Base-by-base conservation (phyloP, 495 filamentous ascomycete species). In the Thozetella sp. region DNA sequence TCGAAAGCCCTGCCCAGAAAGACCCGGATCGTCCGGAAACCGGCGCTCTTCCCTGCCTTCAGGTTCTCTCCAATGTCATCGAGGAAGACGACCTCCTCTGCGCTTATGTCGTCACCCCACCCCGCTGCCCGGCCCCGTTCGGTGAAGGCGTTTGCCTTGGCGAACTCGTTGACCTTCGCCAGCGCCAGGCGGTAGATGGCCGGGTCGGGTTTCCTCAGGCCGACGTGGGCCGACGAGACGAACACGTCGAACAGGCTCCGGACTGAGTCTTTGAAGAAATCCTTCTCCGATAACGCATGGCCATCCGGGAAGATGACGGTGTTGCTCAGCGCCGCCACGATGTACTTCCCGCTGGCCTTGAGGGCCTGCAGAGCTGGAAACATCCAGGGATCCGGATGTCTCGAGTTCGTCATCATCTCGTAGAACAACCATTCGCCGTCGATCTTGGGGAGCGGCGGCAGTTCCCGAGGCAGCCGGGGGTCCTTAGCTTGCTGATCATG, bases 1-100 rank as follows among this genome's bases (percentile, higher is more conserved):
- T 92, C 86, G 76, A 84, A 86, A 4, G 88, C 87, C 71, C 78
- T 86, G 25, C 93, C 93, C 26, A 97, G 76, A 9, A 82, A 77
- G 2, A 98, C 95, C 69, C 90, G 96, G 60, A 99, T 81, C 1
- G 93, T 97, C 58, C 80, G 74, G 71, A 98, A 89, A 24, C 95
- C 95, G 12, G 86, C 71, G 54, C 75, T 79, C 77, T 82, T 93
- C 12, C 88, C 95, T 12, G 82, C 85, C 77, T 93, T 94, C 64
- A 97, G 72, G 71, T 99, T 99, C 77, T 91, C 86, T 0, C 95
- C 95, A 68, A 99, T 98, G 74, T 99, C 95, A 79, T 99, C 95
- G 53, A 97, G 72, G 72, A 99, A 98, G 19, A 96, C 77, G 51
- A 97, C 76, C 54, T 97, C 91, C 11, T 77, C 80, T 0, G 90